Base-by-base conservation (phyloP, 169 alveolate species). In the Plasmodium vivax region DNA sequence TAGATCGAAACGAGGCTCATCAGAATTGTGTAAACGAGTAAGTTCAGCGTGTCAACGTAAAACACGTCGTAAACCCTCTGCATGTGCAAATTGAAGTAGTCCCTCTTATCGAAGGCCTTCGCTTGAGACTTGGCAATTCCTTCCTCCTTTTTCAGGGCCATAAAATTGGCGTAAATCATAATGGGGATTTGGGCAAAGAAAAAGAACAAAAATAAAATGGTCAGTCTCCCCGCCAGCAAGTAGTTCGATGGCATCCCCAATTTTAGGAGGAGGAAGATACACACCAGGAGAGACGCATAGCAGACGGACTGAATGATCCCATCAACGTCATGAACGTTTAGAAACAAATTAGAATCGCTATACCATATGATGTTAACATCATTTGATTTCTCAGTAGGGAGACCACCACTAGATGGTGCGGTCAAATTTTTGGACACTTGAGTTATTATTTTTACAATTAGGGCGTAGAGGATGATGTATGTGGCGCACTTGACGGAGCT, bases 391-490 rank as follows among this genome's bases (percentile, higher is more conserved):
- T 93, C 73, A 51, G 32, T 23, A 9, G 72, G 72, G 38, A n/a
- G 43, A 16, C 41, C 8, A 36, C 41, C 71, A 87, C 47, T 75
- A 23, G 91, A 34, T 41, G 91, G 19, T 41, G 83, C 16, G 23
- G 88, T 90, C 80, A 95, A 83, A 79, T 95, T 93, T 83, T 90
- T 92, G 0, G 97, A 95, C 19, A 95, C 80, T 27, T 92, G 95
- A n/a, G 96, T 82, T 3, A 93, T 54, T 9, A 96, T 84, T 47
- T 93, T 83, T 32, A 94, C 79, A 41, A 95, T 79, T 38, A 93
- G 38, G 23, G 94, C 83, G 2, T 95, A 95, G 51, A 95, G 36
- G 41, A 92, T 73, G 34, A 93, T 92, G 43, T 85, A 45, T 9
- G 82, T 80, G 3, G 93, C 92, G 45, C 97, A 95, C 72, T 77